Conservation (phyloP, 495 filamentous ascomycete species). For the Hyaloscypha finlandica region DNA sequence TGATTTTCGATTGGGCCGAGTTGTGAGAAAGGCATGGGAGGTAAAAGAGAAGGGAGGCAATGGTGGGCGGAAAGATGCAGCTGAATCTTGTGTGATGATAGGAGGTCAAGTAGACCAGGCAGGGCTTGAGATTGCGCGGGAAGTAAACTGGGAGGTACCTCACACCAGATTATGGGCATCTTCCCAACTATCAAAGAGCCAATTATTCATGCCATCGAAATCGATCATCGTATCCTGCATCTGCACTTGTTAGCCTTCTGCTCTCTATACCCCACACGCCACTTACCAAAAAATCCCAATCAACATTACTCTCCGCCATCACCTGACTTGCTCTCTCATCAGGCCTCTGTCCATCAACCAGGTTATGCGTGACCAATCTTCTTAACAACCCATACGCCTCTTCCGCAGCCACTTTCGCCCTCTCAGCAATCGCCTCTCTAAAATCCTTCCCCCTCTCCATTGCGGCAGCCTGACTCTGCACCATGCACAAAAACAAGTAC, state of each 20-base stretch:
- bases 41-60: too few species aligned
- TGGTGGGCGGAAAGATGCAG: too few species aligned
- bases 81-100: too few species aligned
- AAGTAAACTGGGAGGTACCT: too few species aligned
- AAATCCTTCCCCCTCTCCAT: constrained; percentile 29
- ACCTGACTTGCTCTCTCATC: background rate
- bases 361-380: background rate
- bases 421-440: constrained; percentile 1
- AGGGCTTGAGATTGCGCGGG: too few species aligned
- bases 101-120: too few species aligned
- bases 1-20: too few species aligned
- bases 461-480: constrained; percentile 43
- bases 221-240: background rate
- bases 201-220: background rate
- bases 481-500: constrained; percentile 48
- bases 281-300: background rate
- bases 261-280: background rate
- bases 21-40: too few species aligned
- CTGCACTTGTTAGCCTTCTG: background rate
- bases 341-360: background rate
- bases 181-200: background rate
- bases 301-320: background rate
- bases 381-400: background rate
- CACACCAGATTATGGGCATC: background rate
- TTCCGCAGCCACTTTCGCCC: background rate